Conservation (phyloP, 768 basidiomycete species). For the Suillus weaverae region DNA sequence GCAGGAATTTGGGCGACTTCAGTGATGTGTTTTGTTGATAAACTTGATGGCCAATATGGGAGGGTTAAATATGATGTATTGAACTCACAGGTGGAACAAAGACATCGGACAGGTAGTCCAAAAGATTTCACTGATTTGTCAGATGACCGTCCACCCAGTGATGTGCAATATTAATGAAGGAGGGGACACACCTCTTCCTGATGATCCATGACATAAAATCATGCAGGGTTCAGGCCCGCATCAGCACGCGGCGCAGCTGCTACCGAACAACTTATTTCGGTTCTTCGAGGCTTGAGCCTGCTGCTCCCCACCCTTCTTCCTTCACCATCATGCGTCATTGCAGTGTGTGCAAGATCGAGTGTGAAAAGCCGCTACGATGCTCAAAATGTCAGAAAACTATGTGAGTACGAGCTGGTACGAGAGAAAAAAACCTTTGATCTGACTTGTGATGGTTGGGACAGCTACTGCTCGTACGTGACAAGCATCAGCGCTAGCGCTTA, state of each 20-base stretch:
- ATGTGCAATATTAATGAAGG: neutral
- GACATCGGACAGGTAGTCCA: no score
- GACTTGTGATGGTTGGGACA: neutral
- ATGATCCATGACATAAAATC: neutral
- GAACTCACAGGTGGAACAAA: neutral
- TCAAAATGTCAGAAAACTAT: slow-evolving; percentile 22
- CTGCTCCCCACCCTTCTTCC: neutral
- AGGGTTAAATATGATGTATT: neutral
- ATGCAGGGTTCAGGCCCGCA: neutral
- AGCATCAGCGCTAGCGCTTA: neutral
- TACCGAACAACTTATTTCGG: neutral
- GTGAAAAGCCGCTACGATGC: slow-evolving; percentile 17
- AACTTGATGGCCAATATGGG: neutral
- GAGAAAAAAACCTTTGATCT: neutral
- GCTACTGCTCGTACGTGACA: slow-evolving; percentile 1
- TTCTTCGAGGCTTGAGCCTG: neutral
- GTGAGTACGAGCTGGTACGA: slow-evolving; percentile 6
- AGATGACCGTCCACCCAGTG: no score
- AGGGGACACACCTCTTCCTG: neutral
- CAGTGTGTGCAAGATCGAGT: slow-evolving; percentile 18
- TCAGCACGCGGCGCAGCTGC: neutral
- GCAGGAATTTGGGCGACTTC: neutral
- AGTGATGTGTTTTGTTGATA: neutral
- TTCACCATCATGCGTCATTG: neutral
- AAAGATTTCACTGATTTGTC: neutral